Evolutionary conservation across 2,329 filamentous ascomycete genomes (phyloP), one percentile per base, ranked within the genome.

Genomic region (Epichloe bromicola): DNA sequence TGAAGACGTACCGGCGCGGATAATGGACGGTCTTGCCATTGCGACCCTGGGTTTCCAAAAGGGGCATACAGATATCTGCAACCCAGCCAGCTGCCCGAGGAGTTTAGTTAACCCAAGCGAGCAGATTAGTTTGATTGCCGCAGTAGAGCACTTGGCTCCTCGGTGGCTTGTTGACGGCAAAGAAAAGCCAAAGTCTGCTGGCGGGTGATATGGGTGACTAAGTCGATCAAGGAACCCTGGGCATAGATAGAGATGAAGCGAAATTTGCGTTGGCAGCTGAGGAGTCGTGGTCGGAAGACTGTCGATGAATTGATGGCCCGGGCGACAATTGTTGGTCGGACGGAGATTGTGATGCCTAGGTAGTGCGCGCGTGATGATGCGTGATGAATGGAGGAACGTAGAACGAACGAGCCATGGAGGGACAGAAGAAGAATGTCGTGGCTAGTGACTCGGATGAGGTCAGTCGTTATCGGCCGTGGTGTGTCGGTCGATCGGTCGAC

Each of bases 1-100:
- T 30, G 51, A 20, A 56, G 68, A 78, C 76, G 60, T 76, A 80
- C 77, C 77, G 63, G 77, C 77, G 63, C 77, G 75, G 67, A 80
- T 71, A 59, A 80, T 78, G 59, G 73, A 71, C 61, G 76, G 76
- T 67, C 76, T 75, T 62, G 76, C 77, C 77, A 80, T 80, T 19
- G 38, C 38, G 45, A 49, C 14, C 12, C 20, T 33, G 41, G n/a
- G 19, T 23, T 30, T 45, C 5, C 14, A 17, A 38, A 26, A 43
- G 40, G 15, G 19, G 48, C 41, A 14, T 15, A 37, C 8, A 40
- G 19, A 11, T 20, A 12, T 20, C 30, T 23, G 46, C 33, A 48
- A 33, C 20, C 12, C 30, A 49, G 47, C 17, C 47, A 49, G 47
- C 17, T 39, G 38, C 39, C 14, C 12, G 33, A 17, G 14, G 3